A percentile compares a stretch with the other conserved stretches of the same genome.
Conservation (phyloP, 208 protist species). For the Wallacemonas collosoma region DNA sequence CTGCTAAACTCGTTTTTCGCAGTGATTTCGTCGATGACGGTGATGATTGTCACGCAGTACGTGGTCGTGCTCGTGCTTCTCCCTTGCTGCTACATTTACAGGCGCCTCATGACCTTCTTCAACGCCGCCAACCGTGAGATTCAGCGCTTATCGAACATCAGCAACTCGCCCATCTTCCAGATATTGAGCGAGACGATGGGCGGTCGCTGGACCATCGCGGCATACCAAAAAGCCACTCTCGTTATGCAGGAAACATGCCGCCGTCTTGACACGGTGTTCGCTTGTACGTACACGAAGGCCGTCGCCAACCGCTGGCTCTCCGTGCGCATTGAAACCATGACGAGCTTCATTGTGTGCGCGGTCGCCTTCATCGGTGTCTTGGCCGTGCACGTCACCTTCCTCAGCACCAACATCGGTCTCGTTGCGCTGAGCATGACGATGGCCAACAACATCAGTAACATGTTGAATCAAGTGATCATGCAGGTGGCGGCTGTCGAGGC, state of each 20-base stretch:
- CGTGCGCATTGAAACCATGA: constrained; percentile 89
- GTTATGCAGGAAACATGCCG: constrained; percentile 39
- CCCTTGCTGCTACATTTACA: constrained; percentile 76
- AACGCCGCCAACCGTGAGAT: constrained; percentile 74
- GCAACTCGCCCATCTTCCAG: constrained; percentile 88
- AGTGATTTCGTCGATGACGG: constrained; percentile 32
- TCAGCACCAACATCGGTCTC: constrained; percentile 40
- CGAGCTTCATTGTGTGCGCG: constrained; percentile 53
- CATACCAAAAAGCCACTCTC: constrained; percentile 37
- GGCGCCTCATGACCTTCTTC: constrained; percentile 87
- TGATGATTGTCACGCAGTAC: constrained; percentile 37
- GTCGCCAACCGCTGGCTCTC: constrained; percentile 81
- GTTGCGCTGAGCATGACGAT: constrained; percentile 63
- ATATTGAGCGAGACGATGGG: constrained; percentile 89
- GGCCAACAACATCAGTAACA: constrained; percentile 50
- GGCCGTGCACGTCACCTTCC: constrained; percentile 24
- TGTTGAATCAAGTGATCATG: constrained; percentile 53
- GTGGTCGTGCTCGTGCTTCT: constrained; percentile 37
- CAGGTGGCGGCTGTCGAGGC: constrained; percentile 50
- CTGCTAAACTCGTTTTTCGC: constrained; percentile 46
- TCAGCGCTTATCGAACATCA: constrained; percentile 76
- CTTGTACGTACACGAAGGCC: constrained; percentile 37
- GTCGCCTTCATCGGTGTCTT: constrained; percentile 50
- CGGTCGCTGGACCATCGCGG: constrained; percentile 78
- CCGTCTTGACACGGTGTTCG: constrained; percentile 50